Conservation (phyloP, 2,329 filamentous ascomycete genomes). For the Pestalotiopsis fici region DNA sequence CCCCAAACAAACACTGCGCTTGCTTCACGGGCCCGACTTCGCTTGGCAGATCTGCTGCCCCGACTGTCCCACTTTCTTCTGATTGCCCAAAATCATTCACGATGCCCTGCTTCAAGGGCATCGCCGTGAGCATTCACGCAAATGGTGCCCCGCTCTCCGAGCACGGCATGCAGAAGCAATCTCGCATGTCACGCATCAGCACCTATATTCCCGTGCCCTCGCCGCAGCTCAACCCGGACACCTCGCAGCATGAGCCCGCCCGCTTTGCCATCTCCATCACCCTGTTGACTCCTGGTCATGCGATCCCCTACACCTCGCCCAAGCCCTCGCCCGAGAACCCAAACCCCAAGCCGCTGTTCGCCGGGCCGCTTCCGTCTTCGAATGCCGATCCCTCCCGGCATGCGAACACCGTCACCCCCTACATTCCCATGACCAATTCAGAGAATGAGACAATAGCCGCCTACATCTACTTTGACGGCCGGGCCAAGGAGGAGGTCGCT, state of each 20-base stretch:
- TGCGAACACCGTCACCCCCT: slow-evolving; percentile 70
- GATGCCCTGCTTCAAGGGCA: slow-evolving; percentile 98
- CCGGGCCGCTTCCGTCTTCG: slow-evolving; percentile 67
- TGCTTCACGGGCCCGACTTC: neutral
- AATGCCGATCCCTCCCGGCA: slow-evolving; percentile 46
- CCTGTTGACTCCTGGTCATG: slow-evolving; percentile 81
- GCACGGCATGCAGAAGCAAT: slow-evolving; percentile 93
- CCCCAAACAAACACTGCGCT: neutral
- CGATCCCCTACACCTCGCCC: slow-evolving; percentile 90
- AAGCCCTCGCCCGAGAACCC: slow-evolving; percentile 77
- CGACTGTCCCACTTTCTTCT: neutral
- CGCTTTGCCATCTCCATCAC: slow-evolving; percentile 99
- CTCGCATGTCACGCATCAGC: slow-evolving; percentile 87
- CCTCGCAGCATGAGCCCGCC: slow-evolving; percentile 83
- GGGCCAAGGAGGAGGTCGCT: slow-evolving; percentile 94
- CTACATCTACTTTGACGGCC: slow-evolving; percentile 98
- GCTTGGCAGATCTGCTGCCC: neutral
- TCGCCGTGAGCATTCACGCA: slow-evolving; percentile 94
- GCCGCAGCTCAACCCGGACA: slow-evolving; percentile 71
- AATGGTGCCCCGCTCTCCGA: slow-evolving; percentile 81
- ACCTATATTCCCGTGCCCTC: slow-evolving; percentile 96
- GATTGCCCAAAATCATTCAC: slow-evolving; percentile 25
- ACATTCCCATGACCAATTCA: slow-evolving; percentile 88
- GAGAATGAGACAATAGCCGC: slow-evolving; percentile 97
- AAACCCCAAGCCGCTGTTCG: slow-evolving; percentile 78